Conservation (phyloP, 306 rosid genomes). For the Pterocarpus santalinus region DNA sequence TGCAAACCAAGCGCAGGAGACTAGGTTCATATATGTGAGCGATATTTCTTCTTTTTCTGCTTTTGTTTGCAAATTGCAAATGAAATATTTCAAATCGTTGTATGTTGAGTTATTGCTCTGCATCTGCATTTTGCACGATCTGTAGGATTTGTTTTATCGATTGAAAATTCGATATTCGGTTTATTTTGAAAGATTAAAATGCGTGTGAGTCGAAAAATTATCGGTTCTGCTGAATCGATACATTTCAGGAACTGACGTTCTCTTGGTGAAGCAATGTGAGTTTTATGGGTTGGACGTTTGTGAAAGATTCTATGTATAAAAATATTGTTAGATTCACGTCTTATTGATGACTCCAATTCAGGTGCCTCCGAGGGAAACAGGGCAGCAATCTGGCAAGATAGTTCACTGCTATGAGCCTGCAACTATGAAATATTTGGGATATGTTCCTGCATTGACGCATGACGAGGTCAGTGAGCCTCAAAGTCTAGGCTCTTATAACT, state of each 20-base stretch:
- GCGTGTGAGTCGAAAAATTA: neutral
- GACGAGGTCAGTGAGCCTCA: conserved; percentile 69
- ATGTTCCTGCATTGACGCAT: conserved; percentile 70
- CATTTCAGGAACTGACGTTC: neutral
- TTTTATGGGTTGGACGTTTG: conserved; percentile 4
- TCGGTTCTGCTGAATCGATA: neutral
- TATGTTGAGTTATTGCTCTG: conserved; percentile 16
- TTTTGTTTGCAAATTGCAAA: neutral
- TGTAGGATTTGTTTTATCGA: neutral
- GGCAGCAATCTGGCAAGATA: conserved; percentile 72
- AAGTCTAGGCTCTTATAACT: conserved; percentile 15
- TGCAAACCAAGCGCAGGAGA: conserved; percentile 80
- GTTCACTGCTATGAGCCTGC: conserved; percentile 95
- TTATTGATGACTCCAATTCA: conserved; percentile 46
- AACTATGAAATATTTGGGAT: conserved; percentile 90
- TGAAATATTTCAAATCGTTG: neutral
- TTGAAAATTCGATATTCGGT: neutral
- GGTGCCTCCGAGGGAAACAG: conserved; percentile 86
- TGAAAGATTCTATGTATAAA: neutral
- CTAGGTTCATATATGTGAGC: conserved; percentile 84
- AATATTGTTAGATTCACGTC: conserved; percentile 12
- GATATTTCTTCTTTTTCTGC: conserved; percentile 3
- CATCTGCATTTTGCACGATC: conserved; percentile 33
- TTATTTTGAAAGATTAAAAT: neutral
- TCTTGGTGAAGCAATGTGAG: neutral